Percentiles rank a stretch among this genome's conserved stretches.
These are phyloP conservation scores for Fusarium praegraminearum DNA, from an alignment of 2,329 filamentous ascomycete genomes.

Conservation along the genomic window DNA sequence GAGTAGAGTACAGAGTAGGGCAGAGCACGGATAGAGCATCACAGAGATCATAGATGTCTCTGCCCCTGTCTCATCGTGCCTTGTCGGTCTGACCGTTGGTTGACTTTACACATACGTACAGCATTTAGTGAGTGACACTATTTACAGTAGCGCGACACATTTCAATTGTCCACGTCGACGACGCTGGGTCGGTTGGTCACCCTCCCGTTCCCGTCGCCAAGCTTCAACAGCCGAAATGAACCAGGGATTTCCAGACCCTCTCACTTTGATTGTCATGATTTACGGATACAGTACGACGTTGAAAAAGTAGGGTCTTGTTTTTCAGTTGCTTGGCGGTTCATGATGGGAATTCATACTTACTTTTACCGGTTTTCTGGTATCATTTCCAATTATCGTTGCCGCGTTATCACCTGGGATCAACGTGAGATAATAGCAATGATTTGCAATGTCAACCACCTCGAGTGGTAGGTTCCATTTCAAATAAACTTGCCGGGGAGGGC, in stretches of 20 bases:
- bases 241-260: constrained; percentile 5
- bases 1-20: neutral
- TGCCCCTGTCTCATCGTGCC: neutral
- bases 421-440: constrained; percentile 9
- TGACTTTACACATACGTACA: constrained; percentile 11
- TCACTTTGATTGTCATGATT: constrained; percentile 5
- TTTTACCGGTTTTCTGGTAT: constrained; percentile 21
- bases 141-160: constrained; percentile 30
- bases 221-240: constrained; percentile 46
- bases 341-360: constrained; percentile 19
- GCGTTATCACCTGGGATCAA: constrained; percentile 24
- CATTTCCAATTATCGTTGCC: constrained; percentile 16
- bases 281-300: neutral
- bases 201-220: constrained; percentile 29
- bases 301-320: constrained; percentile 24
- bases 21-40: neutral
- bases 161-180: constrained; percentile 12
- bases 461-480: constrained; percentile 27
- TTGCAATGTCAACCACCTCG: neutral
- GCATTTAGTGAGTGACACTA: constrained; percentile 34
- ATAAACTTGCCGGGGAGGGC: constrained; percentile 5
- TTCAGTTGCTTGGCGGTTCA: neutral
- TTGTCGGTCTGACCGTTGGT: constrained; percentile 9
- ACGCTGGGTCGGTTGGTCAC: neutral
- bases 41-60: neutral